These are phyloP conservation scores for Erysimum pusillum DNA, from an alignment of 441 rosid species.

Conservation along the genomic window DNA sequence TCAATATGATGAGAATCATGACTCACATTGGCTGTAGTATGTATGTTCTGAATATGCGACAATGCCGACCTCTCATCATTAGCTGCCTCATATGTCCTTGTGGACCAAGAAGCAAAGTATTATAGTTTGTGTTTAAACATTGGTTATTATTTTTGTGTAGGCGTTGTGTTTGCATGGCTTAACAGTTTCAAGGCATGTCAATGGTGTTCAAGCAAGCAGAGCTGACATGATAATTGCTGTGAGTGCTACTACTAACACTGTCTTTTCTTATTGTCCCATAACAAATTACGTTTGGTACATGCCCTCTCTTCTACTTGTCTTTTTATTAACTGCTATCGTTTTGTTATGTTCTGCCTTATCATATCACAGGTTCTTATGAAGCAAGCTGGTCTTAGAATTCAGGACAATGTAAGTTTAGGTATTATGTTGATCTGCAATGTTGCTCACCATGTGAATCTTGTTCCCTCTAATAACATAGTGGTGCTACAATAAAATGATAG, in stretches of 20 bases:
- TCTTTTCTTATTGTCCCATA: constrained; percentile 3
- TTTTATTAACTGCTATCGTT: background rate
- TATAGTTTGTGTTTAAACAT: constrained; percentile 8
- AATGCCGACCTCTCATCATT: constrained; percentile 23
- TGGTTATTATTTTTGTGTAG: constrained; percentile 48
- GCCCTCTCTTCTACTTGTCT: background rate
- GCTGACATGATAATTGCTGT: constrained; percentile 96
- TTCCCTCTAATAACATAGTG: background rate
- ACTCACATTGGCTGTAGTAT: constrained; percentile 9
- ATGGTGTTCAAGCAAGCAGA: constrained; percentile 82
- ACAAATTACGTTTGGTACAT: constrained; percentile 3
- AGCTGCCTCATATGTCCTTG: constrained; percentile 2
- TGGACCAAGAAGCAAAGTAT: constrained; percentile 13
- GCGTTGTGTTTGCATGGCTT: constrained; percentile 80
- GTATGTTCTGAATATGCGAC: constrained; percentile 8
- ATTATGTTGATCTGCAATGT: background rate
- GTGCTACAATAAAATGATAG: background rate
- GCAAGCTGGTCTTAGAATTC: constrained; percentile 94
- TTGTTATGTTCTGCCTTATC: constrained; percentile 21
- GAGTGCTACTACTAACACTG: constrained; percentile 45
- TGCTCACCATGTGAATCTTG: constrained; percentile 20
- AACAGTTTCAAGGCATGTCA: constrained; percentile 73
- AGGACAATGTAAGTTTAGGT: constrained; percentile 66
- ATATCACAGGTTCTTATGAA: constrained; percentile 75
- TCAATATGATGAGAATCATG: constrained; percentile 25